Percentiles rank a stretch among this genome's conserved stretches.
phyloP scores from a whole-genome alignment of 495 filamentous ascomycete species.

The Talaromyces wortmannii region DNA sequence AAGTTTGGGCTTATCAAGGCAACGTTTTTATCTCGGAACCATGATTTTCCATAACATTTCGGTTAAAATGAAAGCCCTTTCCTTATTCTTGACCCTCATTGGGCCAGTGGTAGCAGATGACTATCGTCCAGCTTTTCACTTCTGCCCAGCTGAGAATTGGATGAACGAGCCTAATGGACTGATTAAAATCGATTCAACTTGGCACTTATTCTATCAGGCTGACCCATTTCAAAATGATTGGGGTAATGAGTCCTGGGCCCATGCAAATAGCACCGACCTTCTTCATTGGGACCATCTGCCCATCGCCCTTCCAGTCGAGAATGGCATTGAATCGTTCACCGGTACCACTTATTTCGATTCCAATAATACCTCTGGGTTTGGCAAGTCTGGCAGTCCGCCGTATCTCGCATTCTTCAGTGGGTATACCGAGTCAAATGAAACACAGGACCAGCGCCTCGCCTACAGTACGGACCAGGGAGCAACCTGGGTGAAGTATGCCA shows the following conservation, averaged over 20 bases:
- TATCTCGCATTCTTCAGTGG: slow-evolving; percentile 48
- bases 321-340: slow-evolving; percentile 36
- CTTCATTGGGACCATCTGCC: slow-evolving; percentile 47
- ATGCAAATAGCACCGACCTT: slow-evolving; percentile 43
- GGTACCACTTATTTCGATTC: slow-evolving; percentile 40
- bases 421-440: slow-evolving; percentile 28
- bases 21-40: neutral
- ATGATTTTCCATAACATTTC: neutral
- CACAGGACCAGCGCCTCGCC: slow-evolving; percentile 36
- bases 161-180: slow-evolving; percentile 56
- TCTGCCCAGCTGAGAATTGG: slow-evolving; percentile 40
- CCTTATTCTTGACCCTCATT: neutral
- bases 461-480: slow-evolving; percentile 45
- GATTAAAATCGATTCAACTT: slow-evolving; percentile 38
- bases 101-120: neutral
- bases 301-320: slow-evolving; percentile 39
- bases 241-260: slow-evolving; percentile 49
- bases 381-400: slow-evolving; percentile 7
- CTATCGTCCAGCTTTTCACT: slow-evolving; percentile 25
- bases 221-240: slow-evolving; percentile 19
- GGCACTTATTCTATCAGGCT: neutral
- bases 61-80: neutral
- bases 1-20: neutral
- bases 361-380: slow-evolving; percentile 46
- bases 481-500: slow-evolving; percentile 39